These are phyloP conservation scores for Leccinum broughii DNA, from an alignment of 768 basidiomycete species.

Conservation along the genomic window DNA sequence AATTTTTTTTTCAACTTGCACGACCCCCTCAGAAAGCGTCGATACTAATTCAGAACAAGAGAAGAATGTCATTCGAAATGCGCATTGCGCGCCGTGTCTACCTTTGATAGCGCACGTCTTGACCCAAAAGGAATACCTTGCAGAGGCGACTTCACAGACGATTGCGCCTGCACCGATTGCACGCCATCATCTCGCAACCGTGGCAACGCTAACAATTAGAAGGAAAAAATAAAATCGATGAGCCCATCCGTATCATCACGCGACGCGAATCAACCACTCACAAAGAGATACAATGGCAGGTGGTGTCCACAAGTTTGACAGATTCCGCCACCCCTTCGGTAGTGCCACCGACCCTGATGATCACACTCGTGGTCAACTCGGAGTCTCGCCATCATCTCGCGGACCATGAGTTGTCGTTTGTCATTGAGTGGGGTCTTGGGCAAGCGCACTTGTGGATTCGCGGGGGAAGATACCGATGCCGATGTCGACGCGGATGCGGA, in stretches of 20 bases:
- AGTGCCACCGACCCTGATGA: conserved; percentile 45
- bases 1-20: not conserved
- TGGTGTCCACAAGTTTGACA: conserved; percentile 48
- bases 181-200: conserved; percentile 35
- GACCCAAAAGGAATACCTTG: not conserved
- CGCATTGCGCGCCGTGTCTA: not conserved
- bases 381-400: conserved; percentile 38
- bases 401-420: conserved; percentile 26
- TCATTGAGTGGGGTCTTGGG: not conserved
- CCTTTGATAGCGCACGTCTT: not conserved
- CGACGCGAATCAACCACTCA: conserved; percentile 31
- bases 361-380: conserved; percentile 56
- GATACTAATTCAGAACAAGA: not conserved
- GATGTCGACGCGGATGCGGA: not conserved
- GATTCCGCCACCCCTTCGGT: conserved; percentile 40
- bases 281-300: conserved; percentile 49
- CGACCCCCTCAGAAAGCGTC: not conserved
- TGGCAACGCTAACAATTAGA: conserved; percentile 30
- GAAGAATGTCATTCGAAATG: not conserved
- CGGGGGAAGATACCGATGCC: not conserved
- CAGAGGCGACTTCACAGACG: conserved; percentile 26
- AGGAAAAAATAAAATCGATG: not conserved
- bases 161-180: conserved; percentile 40
- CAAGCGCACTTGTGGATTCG: not conserved
- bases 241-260: not conserved